Evolutionary conservation across 1,284 basidiomycete species (phyloP).

Genomic region (Trichosporon asahii): DNA sequence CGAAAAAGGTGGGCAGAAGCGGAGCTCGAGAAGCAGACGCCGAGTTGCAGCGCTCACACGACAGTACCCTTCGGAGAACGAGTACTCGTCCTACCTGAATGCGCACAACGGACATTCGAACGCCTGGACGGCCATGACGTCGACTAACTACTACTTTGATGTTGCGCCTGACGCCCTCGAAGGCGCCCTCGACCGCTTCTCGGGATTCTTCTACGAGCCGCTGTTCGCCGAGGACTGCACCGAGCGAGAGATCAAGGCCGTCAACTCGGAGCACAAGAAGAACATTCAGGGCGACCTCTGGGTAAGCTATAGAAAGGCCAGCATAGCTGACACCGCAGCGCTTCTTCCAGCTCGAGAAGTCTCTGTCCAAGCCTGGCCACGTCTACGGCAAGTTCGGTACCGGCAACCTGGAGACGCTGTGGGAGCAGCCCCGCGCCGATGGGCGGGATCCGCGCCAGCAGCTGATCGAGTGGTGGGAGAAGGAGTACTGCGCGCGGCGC

Average conservation of each 20-base stretch:
- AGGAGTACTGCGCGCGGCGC: slow-evolving; percentile 88
- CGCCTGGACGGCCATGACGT: slow-evolving; percentile 87
- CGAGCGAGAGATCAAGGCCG: slow-evolving; percentile 89
- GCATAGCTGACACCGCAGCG: slow-evolving; percentile 62
- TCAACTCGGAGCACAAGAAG: slow-evolving; percentile 98
- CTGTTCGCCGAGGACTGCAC: slow-evolving; percentile 85
- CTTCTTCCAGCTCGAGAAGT: slow-evolving; percentile 94
- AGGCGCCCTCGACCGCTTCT: slow-evolving; percentile 84
- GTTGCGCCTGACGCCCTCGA: slow-evolving; percentile 80
- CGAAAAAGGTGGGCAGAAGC: slow-evolving; percentile 46
- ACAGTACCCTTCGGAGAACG: slow-evolving; percentile 86
- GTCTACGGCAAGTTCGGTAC: slow-evolving; percentile 90
- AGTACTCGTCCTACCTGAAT: slow-evolving; percentile 85
- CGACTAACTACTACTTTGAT: slow-evolving; percentile 82
- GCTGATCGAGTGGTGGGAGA: slow-evolving; percentile 90
- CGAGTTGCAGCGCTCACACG: slow-evolving; percentile 46
- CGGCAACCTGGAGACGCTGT: slow-evolving; percentile 81
- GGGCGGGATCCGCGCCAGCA: slow-evolving; percentile 86
- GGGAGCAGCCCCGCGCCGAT: slow-evolving; percentile 56
- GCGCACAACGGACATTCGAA: slow-evolving; percentile 90
- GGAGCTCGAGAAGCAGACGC: neutral
- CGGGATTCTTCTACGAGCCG: slow-evolving; percentile 91
- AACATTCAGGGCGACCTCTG: slow-evolving; percentile 93
- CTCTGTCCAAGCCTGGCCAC: slow-evolving; percentile 74
- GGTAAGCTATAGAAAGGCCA: slow-evolving; percentile 44